Evolutionary conservation across 495 filamentous ascomycete species (phyloP).

Genomic region (Penicillium argentinense): DNA sequence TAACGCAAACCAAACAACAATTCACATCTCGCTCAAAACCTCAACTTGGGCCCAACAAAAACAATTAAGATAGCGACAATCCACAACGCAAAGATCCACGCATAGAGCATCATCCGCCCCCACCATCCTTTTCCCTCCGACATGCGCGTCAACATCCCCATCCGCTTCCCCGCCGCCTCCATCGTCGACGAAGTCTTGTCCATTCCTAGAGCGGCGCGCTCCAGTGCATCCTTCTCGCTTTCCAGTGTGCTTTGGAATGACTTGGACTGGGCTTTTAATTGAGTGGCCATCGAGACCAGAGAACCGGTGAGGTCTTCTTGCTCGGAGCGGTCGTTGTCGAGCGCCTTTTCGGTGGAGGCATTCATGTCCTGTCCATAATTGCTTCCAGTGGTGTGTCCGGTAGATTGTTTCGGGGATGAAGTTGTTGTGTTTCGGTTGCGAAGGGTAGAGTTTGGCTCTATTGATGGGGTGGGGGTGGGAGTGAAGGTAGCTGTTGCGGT

Average conservation of each 20-base stretch:
- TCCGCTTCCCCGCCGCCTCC: conserved; percentile 68
- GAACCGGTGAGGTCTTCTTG: conserved; percentile 83
- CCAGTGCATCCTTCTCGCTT: conserved; percentile 68
- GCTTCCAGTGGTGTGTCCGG: conserved; percentile 26
- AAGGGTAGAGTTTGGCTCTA: conserved; percentile 22
- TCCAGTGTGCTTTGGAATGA: conserved; percentile 70
- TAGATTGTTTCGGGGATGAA: conserved; percentile 7
- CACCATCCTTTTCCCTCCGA: conserved; percentile 86
- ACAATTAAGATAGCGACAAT: conserved; percentile 72
- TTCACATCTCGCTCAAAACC: conserved; percentile 56
- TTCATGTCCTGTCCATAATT: conserved; percentile 26
- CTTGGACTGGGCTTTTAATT: conserved; percentile 72
- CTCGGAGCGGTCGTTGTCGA: conserved; percentile 71
- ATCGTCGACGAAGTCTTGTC: conserved; percentile 73
- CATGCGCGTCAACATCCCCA: conserved; percentile 72
- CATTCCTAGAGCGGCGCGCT: conserved; percentile 67
- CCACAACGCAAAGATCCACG: conserved; percentile 77
- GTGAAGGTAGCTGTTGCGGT: conserved; percentile 9
- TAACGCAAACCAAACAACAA: not conserved
- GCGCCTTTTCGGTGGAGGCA: conserved; percentile 60
- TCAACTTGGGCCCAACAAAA: conserved; percentile 77
- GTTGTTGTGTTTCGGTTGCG: conserved; percentile 27
- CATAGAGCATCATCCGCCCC: conserved; percentile 82
- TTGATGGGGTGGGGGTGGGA: conserved; percentile 9
- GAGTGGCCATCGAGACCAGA: conserved; percentile 71